These are phyloP conservation scores for Herpetomonas tarakana DNA, from an alignment of 208 protist species.

Conservation along the genomic window DNA sequence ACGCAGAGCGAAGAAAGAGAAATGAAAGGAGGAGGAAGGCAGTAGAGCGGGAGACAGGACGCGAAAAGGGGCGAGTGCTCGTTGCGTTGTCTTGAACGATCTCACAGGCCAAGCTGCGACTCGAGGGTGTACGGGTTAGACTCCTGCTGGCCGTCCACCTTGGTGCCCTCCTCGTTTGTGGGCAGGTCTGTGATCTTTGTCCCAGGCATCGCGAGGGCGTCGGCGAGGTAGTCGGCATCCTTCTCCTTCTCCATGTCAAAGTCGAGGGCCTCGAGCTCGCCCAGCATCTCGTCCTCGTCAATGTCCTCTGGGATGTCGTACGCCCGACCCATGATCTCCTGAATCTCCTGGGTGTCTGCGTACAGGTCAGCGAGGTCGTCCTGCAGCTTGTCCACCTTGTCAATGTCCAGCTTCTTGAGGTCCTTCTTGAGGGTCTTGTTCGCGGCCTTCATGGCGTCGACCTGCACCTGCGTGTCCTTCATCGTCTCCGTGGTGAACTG, in stretches of 20 bases:
- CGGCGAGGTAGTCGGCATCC: constrained; percentile 79
- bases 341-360: constrained; percentile 91
- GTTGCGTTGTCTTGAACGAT: too few species aligned
- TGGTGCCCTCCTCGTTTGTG: constrained; percentile 24
- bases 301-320: constrained; percentile 92
- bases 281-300: constrained; percentile 91
- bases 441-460: constrained; percentile 88
- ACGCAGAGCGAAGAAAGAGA: too few species aligned
- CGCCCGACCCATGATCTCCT: constrained; percentile 89
- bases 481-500: constrained; percentile 89
- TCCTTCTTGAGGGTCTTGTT: constrained; percentile 84
- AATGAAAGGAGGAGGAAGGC: too few species aligned
- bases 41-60: too few species aligned
- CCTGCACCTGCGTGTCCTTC: constrained; percentile 90
- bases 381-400: constrained; percentile 84
- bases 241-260: constrained; percentile 77
- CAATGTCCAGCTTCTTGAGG: constrained; percentile 83
- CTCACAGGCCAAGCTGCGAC: constrained; percentile 79
- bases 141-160: constrained; percentile 25
- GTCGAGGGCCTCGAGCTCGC: constrained; percentile 85
- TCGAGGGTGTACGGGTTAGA: constrained; percentile 83
- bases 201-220: constrained; percentile 71
- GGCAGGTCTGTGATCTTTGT: constrained; percentile 55
- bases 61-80: too few species aligned
- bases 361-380: constrained; percentile 91